phyloP scores from a whole-genome alignment of 1,284 basidiomycete genomes.

The Malassezia furfur region DNA sequence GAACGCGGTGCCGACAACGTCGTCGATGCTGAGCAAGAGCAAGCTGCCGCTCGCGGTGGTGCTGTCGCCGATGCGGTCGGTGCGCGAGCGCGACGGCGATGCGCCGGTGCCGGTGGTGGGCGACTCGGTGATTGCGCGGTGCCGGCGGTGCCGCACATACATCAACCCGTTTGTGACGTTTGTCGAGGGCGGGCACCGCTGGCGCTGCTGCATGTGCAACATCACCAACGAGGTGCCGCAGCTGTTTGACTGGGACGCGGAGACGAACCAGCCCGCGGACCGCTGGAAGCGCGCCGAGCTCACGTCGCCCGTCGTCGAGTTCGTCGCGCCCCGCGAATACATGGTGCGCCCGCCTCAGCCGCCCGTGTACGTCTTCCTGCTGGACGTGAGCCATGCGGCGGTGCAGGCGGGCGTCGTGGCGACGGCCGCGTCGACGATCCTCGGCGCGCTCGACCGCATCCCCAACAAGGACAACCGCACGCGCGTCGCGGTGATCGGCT shows the following conservation, averaged over 20 bases:
- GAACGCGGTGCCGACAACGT: slow-evolving; percentile 86
- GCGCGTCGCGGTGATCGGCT: slow-evolving; percentile 84
- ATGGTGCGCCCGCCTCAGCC: slow-evolving; percentile 97
- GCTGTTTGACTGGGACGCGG: slow-evolving; percentile 95
- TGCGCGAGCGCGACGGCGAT: slow-evolving; percentile 55
- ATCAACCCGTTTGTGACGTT: slow-evolving; percentile 99
- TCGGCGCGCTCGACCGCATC: slow-evolving; percentile 87
- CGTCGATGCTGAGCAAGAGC: slow-evolving; percentile 77
- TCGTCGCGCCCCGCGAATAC: slow-evolving; percentile 95
- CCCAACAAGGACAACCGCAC: slow-evolving; percentile 89
- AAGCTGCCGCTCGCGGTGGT: slow-evolving; percentile 87
- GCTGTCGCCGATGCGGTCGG: slow-evolving; percentile 79
- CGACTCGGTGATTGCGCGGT: slow-evolving; percentile 93
- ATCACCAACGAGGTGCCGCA: slow-evolving; percentile 98
- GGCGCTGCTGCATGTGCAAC: slow-evolving; percentile 99
- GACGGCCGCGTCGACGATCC: slow-evolving; percentile 85
- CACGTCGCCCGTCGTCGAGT: slow-evolving; percentile 87
- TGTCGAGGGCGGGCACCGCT: slow-evolving; percentile 93
- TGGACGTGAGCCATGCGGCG: slow-evolving; percentile 87
- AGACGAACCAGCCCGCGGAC: slow-evolving; percentile 84
- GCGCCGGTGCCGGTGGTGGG: slow-evolving; percentile 74
- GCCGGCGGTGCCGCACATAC: slow-evolving; percentile 90
- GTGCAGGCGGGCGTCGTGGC: slow-evolving; percentile 80
- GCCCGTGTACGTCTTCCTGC: slow-evolving; percentile 89
- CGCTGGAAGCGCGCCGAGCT: slow-evolving; percentile 87